phyloP scores from a whole-genome alignment of 495 filamentous ascomycete genomes.

The Patellaria atrata region DNA sequence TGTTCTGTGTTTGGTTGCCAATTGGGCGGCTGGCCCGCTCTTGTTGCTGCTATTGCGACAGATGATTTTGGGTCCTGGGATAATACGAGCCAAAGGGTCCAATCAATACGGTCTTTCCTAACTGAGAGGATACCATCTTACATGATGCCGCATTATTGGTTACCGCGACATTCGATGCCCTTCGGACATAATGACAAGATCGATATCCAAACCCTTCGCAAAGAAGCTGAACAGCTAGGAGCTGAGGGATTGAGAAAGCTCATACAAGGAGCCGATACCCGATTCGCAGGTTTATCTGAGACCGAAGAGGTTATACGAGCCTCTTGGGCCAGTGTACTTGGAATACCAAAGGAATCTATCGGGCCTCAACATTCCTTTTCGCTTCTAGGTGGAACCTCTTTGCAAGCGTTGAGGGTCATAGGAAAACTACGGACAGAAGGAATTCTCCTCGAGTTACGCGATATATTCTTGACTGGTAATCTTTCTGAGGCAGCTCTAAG shows the following conservation, averaged over 20 bases:
- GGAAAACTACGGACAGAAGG: constrained; percentile 2
- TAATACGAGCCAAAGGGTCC: no score
- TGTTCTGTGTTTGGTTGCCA: no score
- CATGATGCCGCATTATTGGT: constrained; percentile 13
- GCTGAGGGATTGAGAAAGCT: constrained; percentile 5
- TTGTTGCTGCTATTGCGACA: no score
- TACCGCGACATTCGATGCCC: constrained; percentile 4
- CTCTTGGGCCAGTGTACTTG: constrained; percentile 9
- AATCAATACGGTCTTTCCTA: neutral
- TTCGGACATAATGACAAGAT: constrained; percentile 17
- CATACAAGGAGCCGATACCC: neutral
- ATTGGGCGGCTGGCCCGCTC: no score
- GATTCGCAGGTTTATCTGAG: neutral
- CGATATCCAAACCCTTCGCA: constrained; percentile 9
- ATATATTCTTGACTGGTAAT: constrained; percentile 2
- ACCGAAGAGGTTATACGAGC: neutral
- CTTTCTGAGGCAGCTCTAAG: constrained; percentile 3
- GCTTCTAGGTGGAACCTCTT: constrained; percentile 13
- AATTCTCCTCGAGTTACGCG: constrained; percentile 7
- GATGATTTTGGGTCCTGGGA: no score
- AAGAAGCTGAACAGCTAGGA: constrained; percentile 1
- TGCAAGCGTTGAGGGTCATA: constrained; percentile 8
- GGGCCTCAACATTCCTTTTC: constrained; percentile 6
- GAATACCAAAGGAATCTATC: constrained; percentile 1
- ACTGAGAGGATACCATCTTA: constrained; percentile 4